Percentiles rank a stretch among this genome's conserved stretches.
Conservation (phyloP, 164 flowering plant genomes). For the Piper betle region DNA sequence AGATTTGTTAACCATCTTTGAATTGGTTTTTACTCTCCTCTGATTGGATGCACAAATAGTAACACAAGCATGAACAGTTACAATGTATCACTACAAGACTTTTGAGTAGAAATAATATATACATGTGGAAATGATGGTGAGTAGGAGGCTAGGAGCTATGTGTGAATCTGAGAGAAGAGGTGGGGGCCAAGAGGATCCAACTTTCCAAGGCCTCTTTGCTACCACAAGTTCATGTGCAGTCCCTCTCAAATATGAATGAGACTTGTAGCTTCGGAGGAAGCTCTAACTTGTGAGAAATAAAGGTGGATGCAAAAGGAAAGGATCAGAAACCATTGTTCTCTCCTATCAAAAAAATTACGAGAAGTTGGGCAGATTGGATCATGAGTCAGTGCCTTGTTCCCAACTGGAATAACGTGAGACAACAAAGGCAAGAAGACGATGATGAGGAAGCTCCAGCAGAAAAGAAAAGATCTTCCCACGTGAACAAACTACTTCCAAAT, state of each 20-base stretch:
- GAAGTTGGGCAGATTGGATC: conserved; percentile 9
- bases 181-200: background rate
- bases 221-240: conserved; percentile 28
- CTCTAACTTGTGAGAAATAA: conserved; percentile 6
- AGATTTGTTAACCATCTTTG: too few species aligned
- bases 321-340: conserved; percentile 7
- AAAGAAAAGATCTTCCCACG: conserved; percentile 32
- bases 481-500: conserved; percentile 16
- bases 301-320: conserved; percentile 7
- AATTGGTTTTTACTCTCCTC: too few species aligned
- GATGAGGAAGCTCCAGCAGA: conserved; percentile 14
- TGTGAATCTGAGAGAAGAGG: background rate
- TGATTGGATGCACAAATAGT: too few species aligned
- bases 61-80: too few species aligned
- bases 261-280: background rate
- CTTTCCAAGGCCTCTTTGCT: conserved; percentile 5
- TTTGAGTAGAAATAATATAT: too few species aligned
- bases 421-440: conserved; percentile 26
- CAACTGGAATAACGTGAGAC: conserved; percentile 25
- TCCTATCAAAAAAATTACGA: background rate
- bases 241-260: conserved; percentile 12
- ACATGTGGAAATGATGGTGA: too few species aligned
- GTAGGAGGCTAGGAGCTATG: background rate
- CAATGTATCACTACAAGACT: too few species aligned
- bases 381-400: conserved; percentile 31